Conservation (phyloP, 1,284 basidiomycete species). For the Amylostereum areolatum region DNA sequence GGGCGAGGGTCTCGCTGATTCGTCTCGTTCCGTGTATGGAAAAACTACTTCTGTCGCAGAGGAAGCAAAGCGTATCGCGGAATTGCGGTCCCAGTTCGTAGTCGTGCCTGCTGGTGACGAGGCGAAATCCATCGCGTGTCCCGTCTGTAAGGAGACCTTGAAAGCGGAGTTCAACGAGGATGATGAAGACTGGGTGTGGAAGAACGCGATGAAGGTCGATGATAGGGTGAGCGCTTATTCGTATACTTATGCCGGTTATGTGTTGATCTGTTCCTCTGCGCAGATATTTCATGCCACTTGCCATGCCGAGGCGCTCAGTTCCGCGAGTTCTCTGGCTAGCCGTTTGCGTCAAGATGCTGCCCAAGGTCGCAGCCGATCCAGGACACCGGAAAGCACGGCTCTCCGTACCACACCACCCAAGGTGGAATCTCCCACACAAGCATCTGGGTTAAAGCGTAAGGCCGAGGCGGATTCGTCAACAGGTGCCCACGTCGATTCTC, state of each 20-base stretch:
- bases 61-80: conserved; percentile 64
- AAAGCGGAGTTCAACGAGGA: conserved; percentile 94
- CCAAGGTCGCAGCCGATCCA: conserved; percentile 54
- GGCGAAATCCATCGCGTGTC: conserved; percentile 77
- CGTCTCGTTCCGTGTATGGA: conserved; percentile 39
- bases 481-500: conserved; percentile 34
- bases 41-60: conserved; percentile 64
- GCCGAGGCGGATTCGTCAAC: conserved; percentile 41
- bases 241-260: conserved; percentile 1
- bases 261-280: conserved; percentile 3
- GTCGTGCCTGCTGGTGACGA: conserved; percentile 86
- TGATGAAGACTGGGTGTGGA: conserved; percentile 99
- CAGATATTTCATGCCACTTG: conserved; percentile 91
- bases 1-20: conserved; percentile 58
- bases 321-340: conserved; percentile 56
- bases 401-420: conserved; percentile 40
- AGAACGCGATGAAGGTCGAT: conserved; percentile 82
- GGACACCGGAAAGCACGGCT: conserved; percentile 54
- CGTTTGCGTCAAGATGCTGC: conserved; percentile 54
- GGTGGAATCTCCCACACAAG: conserved; percentile 40
- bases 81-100: conserved; percentile 75
- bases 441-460: conserved; percentile 65
- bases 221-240: conserved; percentile 55
- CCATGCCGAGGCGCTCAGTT: conserved; percentile 70
- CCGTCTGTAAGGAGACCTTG: conserved; percentile 94